Conservation (phyloP, 2,329 filamentous ascomycete genomes). For the Xylariaceae sp. region DNA sequence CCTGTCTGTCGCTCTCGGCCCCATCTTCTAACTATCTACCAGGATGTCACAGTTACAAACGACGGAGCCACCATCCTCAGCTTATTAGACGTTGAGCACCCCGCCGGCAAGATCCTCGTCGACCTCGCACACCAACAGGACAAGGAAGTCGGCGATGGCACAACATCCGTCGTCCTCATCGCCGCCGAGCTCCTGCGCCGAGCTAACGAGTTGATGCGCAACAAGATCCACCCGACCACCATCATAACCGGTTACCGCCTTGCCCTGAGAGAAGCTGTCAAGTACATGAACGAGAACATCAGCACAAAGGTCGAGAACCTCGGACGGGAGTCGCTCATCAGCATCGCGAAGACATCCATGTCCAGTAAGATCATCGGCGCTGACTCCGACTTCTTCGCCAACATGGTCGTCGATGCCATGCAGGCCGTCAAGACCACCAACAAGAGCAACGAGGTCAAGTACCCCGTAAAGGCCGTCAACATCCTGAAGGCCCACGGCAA, state of each 20-base stretch:
- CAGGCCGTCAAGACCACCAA: conserved; percentile 90
- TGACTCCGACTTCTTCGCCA: conserved; percentile 93
- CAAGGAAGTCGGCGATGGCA: conserved; percentile 97
- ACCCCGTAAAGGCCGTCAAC: conserved; percentile 98
- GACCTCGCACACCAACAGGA: conserved; percentile 98
- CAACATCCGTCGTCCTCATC: conserved; percentile 95
- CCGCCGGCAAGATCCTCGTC: conserved; percentile 95
- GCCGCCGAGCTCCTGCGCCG: conserved; percentile 89
- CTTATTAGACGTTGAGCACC: conserved; percentile 94
- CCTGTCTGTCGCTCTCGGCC: not conserved
- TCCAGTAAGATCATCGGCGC: conserved; percentile 97
- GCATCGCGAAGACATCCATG: conserved; percentile 98
- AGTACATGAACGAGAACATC: conserved; percentile 98
- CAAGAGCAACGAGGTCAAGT: conserved; percentile 85
- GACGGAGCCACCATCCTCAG: conserved; percentile 95
- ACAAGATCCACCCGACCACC: conserved; percentile 98
- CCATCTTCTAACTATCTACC: conserved; percentile 20
- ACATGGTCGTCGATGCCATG: conserved; percentile 97
- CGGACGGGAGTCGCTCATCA: conserved; percentile 83
- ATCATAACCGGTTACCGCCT: conserved; percentile 98
- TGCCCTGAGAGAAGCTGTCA: conserved; percentile 89
- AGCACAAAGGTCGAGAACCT: conserved; percentile 91
- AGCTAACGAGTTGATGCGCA: conserved; percentile 98
- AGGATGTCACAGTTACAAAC: conserved; percentile 98
- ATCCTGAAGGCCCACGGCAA: conserved; percentile 98